Evolutionary conservation across 306 rosid genomes (phyloP), one percentile per base, ranked within the genome.

Genomic region (Cicer pinnatifidum): DNA sequence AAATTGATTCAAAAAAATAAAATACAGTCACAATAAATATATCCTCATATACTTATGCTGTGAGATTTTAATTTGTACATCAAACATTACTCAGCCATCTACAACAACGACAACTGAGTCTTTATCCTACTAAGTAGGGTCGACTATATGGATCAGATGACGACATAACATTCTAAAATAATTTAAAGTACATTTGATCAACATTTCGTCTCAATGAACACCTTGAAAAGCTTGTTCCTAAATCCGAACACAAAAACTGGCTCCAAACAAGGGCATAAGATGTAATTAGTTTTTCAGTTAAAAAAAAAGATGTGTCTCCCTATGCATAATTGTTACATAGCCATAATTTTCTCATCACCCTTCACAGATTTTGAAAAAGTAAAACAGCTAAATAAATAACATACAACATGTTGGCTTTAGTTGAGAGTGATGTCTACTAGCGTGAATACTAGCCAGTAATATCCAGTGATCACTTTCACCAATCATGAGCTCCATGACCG

Each of bases 401-500:
- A 64, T 51, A 84, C 78, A 70, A 56, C 75, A 80, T 43, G 47
- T 39, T 8, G 60, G 52, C 76, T 68, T 80, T 9, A 28, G 61
- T 47, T 57, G 72, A 40, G 72, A 12, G 72, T 43, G 17, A 12
- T 15, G 20, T 76, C 56, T 46, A 53, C 59, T 13, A 12, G 47
- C 19, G 61, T 11, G 43, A 67, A 38, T 11, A 59, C 58, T 13
- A 41, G 68, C 57, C 48, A 73, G 71, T 9, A 59, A 50, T 57
- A 47, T 39, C 38, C 15, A 39, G 16, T 38, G 6, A 19, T 46
- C 66, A 65, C 47, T 66, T 78, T 88, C 86, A 84, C 87, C 82
- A 90, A 77, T 83, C 88, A 60, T 59, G 71, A 73, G 12, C 51
- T 67, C 58, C 64, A 4, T 84, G 84, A 17, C 84, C 92, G 52